These are phyloP conservation scores for Scorias spongiosa DNA, from an alignment of 2,329 filamentous ascomycete species.

Conservation along the genomic window DNA sequence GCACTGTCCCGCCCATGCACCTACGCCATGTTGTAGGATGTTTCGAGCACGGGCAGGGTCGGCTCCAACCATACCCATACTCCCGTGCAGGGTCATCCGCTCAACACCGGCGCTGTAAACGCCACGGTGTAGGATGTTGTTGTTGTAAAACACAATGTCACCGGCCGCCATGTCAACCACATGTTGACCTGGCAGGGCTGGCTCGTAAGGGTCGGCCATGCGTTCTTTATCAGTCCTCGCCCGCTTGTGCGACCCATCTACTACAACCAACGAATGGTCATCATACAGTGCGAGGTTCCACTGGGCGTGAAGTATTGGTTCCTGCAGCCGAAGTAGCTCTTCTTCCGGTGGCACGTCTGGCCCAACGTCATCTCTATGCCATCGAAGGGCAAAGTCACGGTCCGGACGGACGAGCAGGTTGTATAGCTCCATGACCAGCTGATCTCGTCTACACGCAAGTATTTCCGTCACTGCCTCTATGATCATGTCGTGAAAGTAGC, in stretches of 20 bases:
- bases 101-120: slow-evolving; percentile 45
- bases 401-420: slow-evolving; percentile 70
- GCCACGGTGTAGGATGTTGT: slow-evolving; percentile 69
- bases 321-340: slow-evolving; percentile 45
- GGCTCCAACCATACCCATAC: slow-evolving; percentile 46
- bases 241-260: slow-evolving; percentile 61
- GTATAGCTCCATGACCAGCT: slow-evolving; percentile 74
- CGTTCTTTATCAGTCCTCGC: slow-evolving; percentile 57
- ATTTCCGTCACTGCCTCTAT: slow-evolving; percentile 50
- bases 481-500: slow-evolving; percentile 58
- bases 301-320: slow-evolving; percentile 60
- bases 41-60: slow-evolving; percentile 48
- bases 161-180: slow-evolving; percentile 54
- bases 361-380: slow-evolving; percentile 75
- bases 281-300: slow-evolving; percentile 74
- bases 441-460: slow-evolving; percentile 37
- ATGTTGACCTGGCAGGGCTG: slow-evolving; percentile 45
- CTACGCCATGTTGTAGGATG: slow-evolving; percentile 60
- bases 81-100: slow-evolving; percentile 58
- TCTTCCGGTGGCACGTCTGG: slow-evolving; percentile 49
- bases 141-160: slow-evolving; percentile 78
- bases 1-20: slow-evolving; percentile 46
- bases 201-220: slow-evolving; percentile 48
- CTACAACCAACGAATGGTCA: slow-evolving; percentile 57
- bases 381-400: slow-evolving; percentile 55